Evolutionary conservation across 2,329 filamentous ascomycete species (phyloP).

Genomic region (Pseudocercospora eumusae): DNA sequence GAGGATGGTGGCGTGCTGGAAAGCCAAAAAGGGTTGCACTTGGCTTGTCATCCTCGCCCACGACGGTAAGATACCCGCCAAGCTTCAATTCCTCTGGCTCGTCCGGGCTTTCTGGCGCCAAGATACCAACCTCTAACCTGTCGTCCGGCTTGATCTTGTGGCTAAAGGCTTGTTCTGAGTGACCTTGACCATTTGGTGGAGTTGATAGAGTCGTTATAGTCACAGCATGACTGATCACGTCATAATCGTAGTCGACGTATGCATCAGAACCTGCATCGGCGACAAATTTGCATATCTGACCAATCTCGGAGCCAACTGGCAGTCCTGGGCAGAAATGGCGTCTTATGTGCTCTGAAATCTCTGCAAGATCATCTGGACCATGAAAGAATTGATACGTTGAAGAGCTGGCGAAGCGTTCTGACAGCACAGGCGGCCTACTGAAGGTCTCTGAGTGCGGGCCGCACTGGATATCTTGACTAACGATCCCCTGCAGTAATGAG

Average conservation of each 20-base stretch:
- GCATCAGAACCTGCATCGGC: slow-evolving; percentile 14
- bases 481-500: slow-evolving; percentile 57
- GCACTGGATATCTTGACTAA: slow-evolving; percentile 61
- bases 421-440: slow-evolving; percentile 51
- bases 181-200: background rate
- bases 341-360: slow-evolving; percentile 45
- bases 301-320: slow-evolving; percentile 30
- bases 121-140: slow-evolving; percentile 75
- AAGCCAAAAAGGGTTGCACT: slow-evolving; percentile 80
- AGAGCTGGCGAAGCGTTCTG: slow-evolving; percentile 62
- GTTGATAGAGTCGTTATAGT: slow-evolving; percentile 51
- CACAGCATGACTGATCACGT: slow-evolving; percentile 65
- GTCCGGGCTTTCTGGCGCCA: slow-evolving; percentile 63
- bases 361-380: slow-evolving; percentile 58
- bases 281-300: slow-evolving; percentile 21
- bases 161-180: background rate
- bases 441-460: slow-evolving; percentile 43
- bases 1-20: slow-evolving; percentile 71
- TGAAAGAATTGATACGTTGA: slow-evolving; percentile 71
- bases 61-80: slow-evolving; percentile 73
- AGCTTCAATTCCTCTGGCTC: slow-evolving; percentile 75
- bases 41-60: slow-evolving; percentile 72
- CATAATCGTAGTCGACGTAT: slow-evolving; percentile 76
- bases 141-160: slow-evolving; percentile 20
- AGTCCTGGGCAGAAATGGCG: slow-evolving; percentile 25